These are phyloP conservation scores for Vitis hybrid DNA, from an alignment of 177 flowering plant species.

Conservation along the genomic window DNA sequence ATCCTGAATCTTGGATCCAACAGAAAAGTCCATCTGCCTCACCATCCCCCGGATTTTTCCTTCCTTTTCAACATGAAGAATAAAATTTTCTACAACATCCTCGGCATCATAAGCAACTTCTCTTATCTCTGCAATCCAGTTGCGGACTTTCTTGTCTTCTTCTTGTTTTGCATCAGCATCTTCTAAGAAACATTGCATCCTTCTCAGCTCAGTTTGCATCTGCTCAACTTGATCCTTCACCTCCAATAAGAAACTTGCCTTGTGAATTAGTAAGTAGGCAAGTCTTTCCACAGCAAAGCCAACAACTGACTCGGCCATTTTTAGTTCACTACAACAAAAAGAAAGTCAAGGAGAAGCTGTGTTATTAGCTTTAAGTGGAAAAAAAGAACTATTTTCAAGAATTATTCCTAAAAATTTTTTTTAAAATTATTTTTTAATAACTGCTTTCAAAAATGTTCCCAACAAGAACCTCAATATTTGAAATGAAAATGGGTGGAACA, in stretches of 20 bases:
- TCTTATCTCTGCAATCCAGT: conserved; percentile 19
- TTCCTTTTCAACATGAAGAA: no score
- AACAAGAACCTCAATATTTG: no score
- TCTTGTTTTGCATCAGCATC: conserved; percentile 23
- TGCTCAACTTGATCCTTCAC: not conserved
- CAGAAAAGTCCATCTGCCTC: conserved; percentile 10
- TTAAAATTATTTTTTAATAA: no score
- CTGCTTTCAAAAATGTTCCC: no score
- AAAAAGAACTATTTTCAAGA: no score
- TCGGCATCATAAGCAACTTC: no score
- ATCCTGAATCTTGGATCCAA: conserved; percentile 2
- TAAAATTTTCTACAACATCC: no score
- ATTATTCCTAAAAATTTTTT: no score
- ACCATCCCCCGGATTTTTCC: not conserved
- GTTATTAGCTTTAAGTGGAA: no score
- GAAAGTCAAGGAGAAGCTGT: no score
- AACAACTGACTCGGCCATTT: conserved; percentile 13
- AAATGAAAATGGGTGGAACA: no score
- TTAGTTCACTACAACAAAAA: no score
- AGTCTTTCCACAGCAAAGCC: conserved; percentile 10
- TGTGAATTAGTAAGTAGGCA: conserved; percentile 11
- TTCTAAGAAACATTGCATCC: conserved; percentile 18
- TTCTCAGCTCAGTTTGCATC: conserved; percentile 11
- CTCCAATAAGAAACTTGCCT: conserved; percentile 11
- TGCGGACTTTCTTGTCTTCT: conserved; percentile 2